Conservation (phyloP, 2,329 filamentous ascomycete genomes). For the Pseudogymnoascus sp. region DNA sequence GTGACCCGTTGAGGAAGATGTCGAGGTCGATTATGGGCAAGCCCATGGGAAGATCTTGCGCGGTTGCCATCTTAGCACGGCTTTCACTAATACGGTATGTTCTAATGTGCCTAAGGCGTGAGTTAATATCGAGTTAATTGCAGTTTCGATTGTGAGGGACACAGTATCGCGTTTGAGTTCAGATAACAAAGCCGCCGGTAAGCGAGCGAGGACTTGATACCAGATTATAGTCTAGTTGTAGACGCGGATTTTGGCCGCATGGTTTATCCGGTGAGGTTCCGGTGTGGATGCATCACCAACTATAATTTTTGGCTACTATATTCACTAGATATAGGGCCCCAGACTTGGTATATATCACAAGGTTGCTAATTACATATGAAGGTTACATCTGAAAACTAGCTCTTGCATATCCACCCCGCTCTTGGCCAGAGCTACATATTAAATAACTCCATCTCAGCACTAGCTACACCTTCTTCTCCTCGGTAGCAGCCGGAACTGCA, state of each 20-base stretch:
- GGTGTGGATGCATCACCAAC: background rate
- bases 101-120: background rate
- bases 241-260: background rate
- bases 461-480: background rate
- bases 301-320: background rate
- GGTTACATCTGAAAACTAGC: background rate
- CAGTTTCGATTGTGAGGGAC: background rate
- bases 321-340: background rate
- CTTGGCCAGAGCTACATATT: background rate
- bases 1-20: constrained; percentile 40
- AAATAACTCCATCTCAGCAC: background rate
- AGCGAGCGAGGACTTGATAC: background rate
- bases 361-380: background rate
- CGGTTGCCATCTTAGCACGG: background rate
- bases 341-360: background rate
- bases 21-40: constrained; percentile 53
- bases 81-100: background rate
- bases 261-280: background rate
- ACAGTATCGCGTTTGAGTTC: background rate
- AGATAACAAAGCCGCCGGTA: background rate
- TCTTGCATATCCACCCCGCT: background rate
- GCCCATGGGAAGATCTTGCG: constrained; percentile 40
- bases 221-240: background rate
- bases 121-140: constrained; percentile 1
- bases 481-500: background rate